Evolutionary conservation across 2,329 filamentous ascomycete genomes (phyloP).

Genomic region (Magnaporthiopsis poae): DNA sequence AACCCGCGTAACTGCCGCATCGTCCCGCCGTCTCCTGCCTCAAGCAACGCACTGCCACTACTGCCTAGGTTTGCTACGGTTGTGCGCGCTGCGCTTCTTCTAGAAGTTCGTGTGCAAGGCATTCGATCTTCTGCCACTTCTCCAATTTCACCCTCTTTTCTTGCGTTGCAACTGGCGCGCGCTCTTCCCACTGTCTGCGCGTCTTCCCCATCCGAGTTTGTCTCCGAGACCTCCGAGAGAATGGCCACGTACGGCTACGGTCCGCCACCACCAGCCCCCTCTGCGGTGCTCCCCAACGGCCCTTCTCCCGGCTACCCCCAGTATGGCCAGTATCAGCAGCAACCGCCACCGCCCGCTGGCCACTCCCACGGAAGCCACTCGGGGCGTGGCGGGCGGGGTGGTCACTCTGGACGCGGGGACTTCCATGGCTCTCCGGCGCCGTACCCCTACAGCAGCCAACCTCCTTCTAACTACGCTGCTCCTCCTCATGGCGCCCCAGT

Average conservation of each 20-base stretch:
- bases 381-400: conserved; percentile 27
- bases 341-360: conserved; percentile 10
- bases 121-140: background rate
- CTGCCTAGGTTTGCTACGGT: background rate
- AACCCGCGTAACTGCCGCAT: background rate
- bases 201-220: background rate
- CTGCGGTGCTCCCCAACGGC: conserved; percentile 21
- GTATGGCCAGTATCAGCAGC: conserved; percentile 29
- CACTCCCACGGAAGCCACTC: conserved; percentile 11
- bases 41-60: background rate
- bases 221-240: background rate
- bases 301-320: conserved; percentile 28
- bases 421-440: conserved; percentile 29
- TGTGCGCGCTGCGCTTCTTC: background rate
- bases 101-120: background rate
- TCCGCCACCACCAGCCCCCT: conserved; percentile 40
- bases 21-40: background rate
- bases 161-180: background rate
- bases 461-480: conserved; percentile 18
- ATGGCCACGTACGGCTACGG: conserved; percentile 46
- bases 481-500: conserved; percentile 23
- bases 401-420: conserved; percentile 29
- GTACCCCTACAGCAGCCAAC: conserved; percentile 34
- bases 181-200: background rate
- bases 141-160: background rate